phyloP scores from a whole-genome alignment of 2,329 filamentous ascomycete species.

The Ophiocordyceps camponoti-rufipedis region DNA sequence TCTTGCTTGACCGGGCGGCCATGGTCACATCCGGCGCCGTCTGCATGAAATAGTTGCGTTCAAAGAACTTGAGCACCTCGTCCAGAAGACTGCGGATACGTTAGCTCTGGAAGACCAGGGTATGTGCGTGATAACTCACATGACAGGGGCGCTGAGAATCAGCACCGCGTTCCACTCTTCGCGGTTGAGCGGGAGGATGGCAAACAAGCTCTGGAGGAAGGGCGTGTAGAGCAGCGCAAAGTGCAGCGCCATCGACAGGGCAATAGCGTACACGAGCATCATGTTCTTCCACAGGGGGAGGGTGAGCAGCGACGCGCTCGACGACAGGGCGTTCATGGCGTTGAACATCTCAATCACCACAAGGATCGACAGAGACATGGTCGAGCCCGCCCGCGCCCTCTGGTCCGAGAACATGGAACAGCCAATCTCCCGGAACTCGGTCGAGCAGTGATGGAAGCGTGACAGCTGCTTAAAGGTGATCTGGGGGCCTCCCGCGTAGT shows the following conservation, averaged over 20 bases:
- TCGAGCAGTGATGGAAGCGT: conserved; percentile 84
- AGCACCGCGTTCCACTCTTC: conserved; percentile 87
- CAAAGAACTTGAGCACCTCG: conserved; percentile 62
- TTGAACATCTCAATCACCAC: conserved; percentile 99
- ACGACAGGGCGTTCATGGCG: conserved; percentile 93
- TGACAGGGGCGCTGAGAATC: conserved; percentile 73
- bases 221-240: conserved; percentile 88
- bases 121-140: conserved; percentile 40
- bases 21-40: conserved; percentile 20
- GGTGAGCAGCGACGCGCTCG: conserved; percentile 82
- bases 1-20: conserved; percentile 28
- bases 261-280: conserved; percentile 92
- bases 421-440: conserved; percentile 73
- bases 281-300: conserved; percentile 97
- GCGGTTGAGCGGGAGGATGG: conserved; percentile 72
- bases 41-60: conserved; percentile 48
- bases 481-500: conserved; percentile 73
- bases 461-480: conserved; percentile 79
- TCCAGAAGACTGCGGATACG: conserved; percentile 47
- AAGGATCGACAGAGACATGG: conserved; percentile 76
- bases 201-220: conserved; percentile 74
- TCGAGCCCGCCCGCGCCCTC: conserved; percentile 77
- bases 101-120: neutral
- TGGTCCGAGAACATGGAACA: conserved; percentile 83
- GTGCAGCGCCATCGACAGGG: conserved; percentile 83